Percentiles rank a stretch among this genome's conserved stretches.
Conservation (phyloP, 2,329 filamentous ascomycete species). For the Pseudogymnoascus sp. region DNA sequence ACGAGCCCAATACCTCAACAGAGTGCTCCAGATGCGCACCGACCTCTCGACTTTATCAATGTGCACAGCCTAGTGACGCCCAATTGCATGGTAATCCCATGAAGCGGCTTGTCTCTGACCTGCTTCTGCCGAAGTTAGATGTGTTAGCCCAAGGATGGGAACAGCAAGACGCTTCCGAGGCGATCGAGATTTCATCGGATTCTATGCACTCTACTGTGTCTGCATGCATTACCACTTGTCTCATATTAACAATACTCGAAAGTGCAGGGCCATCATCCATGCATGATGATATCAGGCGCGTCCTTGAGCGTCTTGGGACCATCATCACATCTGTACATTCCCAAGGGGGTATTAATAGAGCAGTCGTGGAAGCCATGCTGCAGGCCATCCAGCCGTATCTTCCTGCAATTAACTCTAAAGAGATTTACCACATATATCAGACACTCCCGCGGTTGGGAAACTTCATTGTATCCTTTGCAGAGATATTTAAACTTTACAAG, state of each 20-base stretch:
- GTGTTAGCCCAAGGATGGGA: constrained; percentile 23
- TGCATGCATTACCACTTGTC: constrained; percentile 21
- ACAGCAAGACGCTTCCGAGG: constrained; percentile 16
- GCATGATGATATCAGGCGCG: constrained; percentile 14
- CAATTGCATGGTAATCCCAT: constrained; percentile 20
- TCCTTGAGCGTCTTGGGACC: constrained; percentile 14
- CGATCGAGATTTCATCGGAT: constrained; percentile 21
- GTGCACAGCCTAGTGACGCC: not conserved
- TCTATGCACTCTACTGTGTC: constrained; percentile 22
- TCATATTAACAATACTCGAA: constrained; percentile 20
- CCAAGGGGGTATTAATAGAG: not conserved
- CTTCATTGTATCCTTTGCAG: constrained; percentile 20
- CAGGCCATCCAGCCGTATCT: constrained; percentile 24
- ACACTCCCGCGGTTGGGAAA: constrained; percentile 18
- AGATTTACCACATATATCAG: constrained; percentile 15
- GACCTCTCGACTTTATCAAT: not conserved
- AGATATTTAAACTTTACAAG: constrained; percentile 14
- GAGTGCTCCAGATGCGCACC: constrained; percentile 18
- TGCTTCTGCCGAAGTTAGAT: constrained; percentile 22
- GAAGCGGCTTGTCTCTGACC: constrained; percentile 25
- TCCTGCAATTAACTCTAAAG: constrained; percentile 17
- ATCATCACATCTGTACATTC: constrained; percentile 9
- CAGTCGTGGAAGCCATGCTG: constrained; percentile 11
- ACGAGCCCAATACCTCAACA: not conserved
- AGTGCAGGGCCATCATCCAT: constrained; percentile 13